Evolutionary conservation across 306 rosid species (phyloP).

Genomic region (Castanea crenata): DNA sequence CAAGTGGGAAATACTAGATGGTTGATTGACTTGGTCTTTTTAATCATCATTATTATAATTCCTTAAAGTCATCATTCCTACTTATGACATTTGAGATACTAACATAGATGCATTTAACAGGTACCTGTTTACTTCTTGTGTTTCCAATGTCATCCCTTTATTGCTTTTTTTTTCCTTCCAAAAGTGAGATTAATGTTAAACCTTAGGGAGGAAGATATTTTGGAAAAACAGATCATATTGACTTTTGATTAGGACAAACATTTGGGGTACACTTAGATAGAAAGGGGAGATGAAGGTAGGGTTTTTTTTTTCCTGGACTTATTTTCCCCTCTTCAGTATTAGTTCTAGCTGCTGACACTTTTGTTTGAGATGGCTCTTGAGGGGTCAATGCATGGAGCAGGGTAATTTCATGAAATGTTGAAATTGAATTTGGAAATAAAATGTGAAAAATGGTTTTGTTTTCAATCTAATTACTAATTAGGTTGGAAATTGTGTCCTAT

Average conservation of each 20-base stretch:
- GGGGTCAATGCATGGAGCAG: background rate
- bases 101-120: background rate
- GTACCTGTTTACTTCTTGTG: background rate
- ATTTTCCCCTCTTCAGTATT: background rate
- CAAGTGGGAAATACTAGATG: background rate
- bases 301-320: background rate
- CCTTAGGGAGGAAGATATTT: background rate
- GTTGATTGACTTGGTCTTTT: background rate
- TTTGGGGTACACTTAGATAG: background rate
- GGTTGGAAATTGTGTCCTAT: background rate
- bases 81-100: background rate
- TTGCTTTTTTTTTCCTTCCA: background rate
- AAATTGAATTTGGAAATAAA: background rate
- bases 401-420: background rate
- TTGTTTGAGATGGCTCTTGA: background rate
- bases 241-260: background rate
- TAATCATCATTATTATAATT: too few species aligned
- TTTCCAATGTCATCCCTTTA: background rate
- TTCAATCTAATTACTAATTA: background rate
- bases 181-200: background rate
- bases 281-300: background rate
- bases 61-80: too few species aligned
- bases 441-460: background rate
- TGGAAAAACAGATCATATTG: background rate
- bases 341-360: background rate